These are phyloP conservation scores for Lactarius indigo DNA, from an alignment of 768 basidiomycete genomes.

Conservation along the genomic window DNA sequence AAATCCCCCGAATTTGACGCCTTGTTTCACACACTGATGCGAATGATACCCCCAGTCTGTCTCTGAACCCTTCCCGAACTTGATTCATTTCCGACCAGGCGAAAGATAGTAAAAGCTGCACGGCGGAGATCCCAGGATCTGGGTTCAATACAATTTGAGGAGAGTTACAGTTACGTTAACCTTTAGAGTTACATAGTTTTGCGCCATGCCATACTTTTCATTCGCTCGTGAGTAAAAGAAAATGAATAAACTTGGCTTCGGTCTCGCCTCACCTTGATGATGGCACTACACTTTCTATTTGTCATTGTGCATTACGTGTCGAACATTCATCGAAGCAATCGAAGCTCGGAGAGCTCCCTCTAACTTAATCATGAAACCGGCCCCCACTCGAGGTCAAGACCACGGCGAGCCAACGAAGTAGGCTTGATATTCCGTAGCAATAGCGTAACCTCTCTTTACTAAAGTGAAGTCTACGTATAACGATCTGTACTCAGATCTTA, in stretches of 20 bases:
- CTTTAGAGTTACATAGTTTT: background rate
- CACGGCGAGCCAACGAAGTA: no score
- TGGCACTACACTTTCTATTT: background rate
- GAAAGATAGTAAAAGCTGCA: background rate
- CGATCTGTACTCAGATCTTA: background rate
- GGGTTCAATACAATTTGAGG: background rate
- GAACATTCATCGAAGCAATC: background rate
- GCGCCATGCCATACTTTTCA: background rate
- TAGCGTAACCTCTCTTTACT: background rate
- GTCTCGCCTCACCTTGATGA: background rate
- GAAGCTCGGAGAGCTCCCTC: background rate
- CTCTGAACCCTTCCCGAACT: slow-evolving; percentile 49
- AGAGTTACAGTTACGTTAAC: background rate
- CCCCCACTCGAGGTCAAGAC: no score
- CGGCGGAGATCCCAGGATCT: background rate
- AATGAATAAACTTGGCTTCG: background rate
- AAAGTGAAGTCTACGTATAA: background rate
- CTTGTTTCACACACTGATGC: background rate
- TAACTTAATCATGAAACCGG: no score
- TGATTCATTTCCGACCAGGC: slow-evolving; percentile 44
- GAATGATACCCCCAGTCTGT: slow-evolving; percentile 40
- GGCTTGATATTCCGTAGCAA: background rate
- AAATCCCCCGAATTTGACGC: background rate
- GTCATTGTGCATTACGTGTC: background rate
- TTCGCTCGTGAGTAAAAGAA: background rate